These are phyloP conservation scores for Fragilaria crotonensis DNA, from an alignment of 108 stramenopile species.

Conservation along the genomic window DNA sequence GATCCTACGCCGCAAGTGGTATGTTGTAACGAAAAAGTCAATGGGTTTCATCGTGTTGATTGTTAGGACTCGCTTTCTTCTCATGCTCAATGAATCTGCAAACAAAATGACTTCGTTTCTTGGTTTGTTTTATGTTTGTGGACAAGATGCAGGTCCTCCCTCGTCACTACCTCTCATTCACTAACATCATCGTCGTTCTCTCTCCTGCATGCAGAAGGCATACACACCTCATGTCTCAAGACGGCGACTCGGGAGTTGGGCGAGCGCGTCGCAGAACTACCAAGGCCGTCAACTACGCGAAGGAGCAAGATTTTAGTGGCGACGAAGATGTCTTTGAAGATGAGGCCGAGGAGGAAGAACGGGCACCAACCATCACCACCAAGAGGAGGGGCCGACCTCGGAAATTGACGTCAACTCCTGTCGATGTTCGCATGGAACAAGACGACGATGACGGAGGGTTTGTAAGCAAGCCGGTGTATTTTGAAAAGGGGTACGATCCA, in stretches of 20 bases:
- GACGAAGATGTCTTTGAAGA: slow-evolving; percentile 72
- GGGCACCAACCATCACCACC: background rate
- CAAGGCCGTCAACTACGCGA: slow-evolving; percentile 60
- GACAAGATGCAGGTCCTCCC: too few relatives aligned
- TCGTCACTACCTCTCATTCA: too few relatives aligned
- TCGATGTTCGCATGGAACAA: slow-evolving; percentile 10
- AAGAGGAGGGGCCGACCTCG: slow-evolving; percentile 1
- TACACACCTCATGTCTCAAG: too few relatives aligned
- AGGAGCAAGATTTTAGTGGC: slow-evolving; percentile 79
- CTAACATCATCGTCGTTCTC: too few relatives aligned
- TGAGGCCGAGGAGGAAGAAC: slow-evolving; percentile 23
- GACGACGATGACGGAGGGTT: slow-evolving; percentile 16
- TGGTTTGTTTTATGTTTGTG: too few relatives aligned
- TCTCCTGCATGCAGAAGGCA: too few relatives aligned
- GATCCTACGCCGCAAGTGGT: too few relatives aligned
- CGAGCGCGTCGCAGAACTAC: slow-evolving; percentile 37
- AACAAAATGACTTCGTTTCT: too few relatives aligned
- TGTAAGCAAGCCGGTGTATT: slow-evolving; percentile 41
- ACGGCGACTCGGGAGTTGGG: background rate
- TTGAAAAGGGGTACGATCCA: slow-evolving; percentile 80
- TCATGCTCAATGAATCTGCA: too few relatives aligned
- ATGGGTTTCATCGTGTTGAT: too few relatives aligned
- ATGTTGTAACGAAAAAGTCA: too few relatives aligned
- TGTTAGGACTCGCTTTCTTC: too few relatives aligned
- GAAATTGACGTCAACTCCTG: background rate